These are phyloP conservation scores for Linnemannia exigua DNA, from an alignment of 192 early-diverging fungal genomes.

Conservation along the genomic window DNA sequence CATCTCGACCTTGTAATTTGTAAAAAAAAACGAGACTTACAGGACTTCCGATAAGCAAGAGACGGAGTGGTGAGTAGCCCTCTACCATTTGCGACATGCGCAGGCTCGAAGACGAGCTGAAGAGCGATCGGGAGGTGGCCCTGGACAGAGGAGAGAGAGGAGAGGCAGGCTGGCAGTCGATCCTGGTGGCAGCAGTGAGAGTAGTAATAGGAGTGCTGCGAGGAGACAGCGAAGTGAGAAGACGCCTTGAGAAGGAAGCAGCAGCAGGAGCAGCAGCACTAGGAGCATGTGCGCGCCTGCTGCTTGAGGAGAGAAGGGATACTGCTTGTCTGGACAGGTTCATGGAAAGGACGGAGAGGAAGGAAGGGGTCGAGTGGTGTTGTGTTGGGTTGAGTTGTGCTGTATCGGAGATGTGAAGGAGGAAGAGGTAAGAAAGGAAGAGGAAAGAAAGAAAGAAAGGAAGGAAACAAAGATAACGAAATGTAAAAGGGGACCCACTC, in stretches of 20 bases:
- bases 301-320: slow-evolving; percentile 12
- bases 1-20: too few species aligned
- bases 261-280: neutral
- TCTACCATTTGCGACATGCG: slow-evolving; percentile 52
- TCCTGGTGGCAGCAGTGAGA: neutral
- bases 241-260: neutral
- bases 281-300: neutral
- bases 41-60: slow-evolving; percentile 82
- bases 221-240: neutral
- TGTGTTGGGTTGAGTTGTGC: too few species aligned
- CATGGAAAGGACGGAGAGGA: slow-evolving; percentile 22
- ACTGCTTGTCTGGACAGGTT: slow-evolving; percentile 12
- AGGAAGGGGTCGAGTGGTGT: neutral
- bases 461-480: neutral
- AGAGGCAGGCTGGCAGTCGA: neutral
- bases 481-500: neutral
- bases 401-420: neutral
- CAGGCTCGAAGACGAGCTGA: slow-evolving; percentile 17
- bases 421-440: neutral
- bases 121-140: slow-evolving; percentile 2
- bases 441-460: neutral
- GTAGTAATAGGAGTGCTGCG: neutral
- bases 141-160: neutral
- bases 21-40: slow-evolving; percentile 62
- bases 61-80: slow-evolving; percentile 63